These are phyloP conservation scores for Trichophaea hybrida DNA, from an alignment of 2,329 filamentous ascomycete genomes.

Conservation along the genomic window DNA sequence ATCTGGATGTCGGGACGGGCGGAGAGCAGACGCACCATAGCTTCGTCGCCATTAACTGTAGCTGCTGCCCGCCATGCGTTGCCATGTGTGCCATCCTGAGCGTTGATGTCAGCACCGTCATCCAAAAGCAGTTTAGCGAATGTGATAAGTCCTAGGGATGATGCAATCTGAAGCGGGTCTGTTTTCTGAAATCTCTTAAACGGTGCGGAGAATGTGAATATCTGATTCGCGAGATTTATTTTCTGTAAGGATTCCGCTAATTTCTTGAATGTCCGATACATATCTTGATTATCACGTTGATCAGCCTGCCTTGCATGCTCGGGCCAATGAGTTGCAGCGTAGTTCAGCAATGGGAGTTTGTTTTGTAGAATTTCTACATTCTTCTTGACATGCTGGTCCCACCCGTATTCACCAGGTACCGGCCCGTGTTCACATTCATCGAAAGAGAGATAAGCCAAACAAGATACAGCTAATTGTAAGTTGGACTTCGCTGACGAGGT, in stretches of 20 bases:
- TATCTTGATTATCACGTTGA: not conserved
- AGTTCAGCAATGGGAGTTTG: not conserved
- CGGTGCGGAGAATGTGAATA: not conserved
- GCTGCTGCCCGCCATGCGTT: not conserved
- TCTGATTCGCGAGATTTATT: not conserved
- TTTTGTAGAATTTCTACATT: not conserved
- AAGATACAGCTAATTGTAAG: not conserved
- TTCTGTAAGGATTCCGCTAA: not conserved
- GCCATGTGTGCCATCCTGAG: not conserved
- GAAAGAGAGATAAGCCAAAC: conserved; percentile 2
- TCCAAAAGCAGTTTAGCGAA: not conserved
- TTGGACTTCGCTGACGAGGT: not conserved
- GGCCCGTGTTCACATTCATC: not conserved
- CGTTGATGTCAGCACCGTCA: not conserved
- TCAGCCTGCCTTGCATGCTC: not conserved
- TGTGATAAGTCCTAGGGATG: not conserved
- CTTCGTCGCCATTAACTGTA: not conserved
- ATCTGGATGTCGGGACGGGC: no score
- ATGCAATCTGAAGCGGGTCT: not conserved
- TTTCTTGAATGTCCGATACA: not conserved
- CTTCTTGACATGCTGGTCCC: not conserved
- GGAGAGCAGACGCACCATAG: not conserved
- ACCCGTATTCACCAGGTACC: not conserved
- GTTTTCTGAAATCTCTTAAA: not conserved
- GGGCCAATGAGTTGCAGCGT: not conserved